A percentile compares a stretch with the other conserved stretches of the same genome.
phyloP scores from a whole-genome alignment of 129 eudicot species.

The Rutidosis leptorrhynchoides region DNA sequence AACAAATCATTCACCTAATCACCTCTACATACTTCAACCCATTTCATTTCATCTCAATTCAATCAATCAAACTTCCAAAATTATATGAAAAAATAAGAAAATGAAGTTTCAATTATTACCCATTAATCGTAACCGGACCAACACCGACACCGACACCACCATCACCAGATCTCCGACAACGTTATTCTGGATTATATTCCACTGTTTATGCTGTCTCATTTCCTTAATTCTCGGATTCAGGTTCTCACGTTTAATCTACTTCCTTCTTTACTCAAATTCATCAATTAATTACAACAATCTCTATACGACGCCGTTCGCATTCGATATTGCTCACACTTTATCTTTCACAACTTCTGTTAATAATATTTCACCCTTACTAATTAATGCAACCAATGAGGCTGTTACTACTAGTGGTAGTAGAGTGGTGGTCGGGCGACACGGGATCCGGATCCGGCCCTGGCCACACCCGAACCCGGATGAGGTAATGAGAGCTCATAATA shows the following conservation, averaged over 20 bases:
- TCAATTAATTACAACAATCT: slow-evolving; percentile 23
- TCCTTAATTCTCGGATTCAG: slow-evolving; percentile 70
- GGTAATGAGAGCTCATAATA: slow-evolving; percentile 68
- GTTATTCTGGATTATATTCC: slow-evolving; percentile 53
- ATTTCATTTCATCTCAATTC: not conserved
- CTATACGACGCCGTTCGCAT: slow-evolving; percentile 26
- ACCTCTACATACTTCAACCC: slow-evolving; percentile 17
- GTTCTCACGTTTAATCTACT: slow-evolving; percentile 63
- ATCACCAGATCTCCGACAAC: slow-evolving; percentile 45
- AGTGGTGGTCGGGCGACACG: slow-evolving; percentile 86
- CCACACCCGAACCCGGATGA: slow-evolving; percentile 84
- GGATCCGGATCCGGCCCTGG: slow-evolving; percentile 81
- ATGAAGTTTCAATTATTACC: slow-evolving; percentile 63
- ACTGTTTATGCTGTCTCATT: slow-evolving; percentile 60
- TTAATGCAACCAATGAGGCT: slow-evolving; percentile 10
- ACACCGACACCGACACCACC: slow-evolving; percentile 24
- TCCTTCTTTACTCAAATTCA: slow-evolving; percentile 45
- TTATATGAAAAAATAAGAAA: not conserved
- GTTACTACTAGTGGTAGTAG: slow-evolving; percentile 30
- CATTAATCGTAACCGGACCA: slow-evolving; percentile 48
- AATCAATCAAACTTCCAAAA: not conserved
- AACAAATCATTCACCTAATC: slow-evolving; percentile 11
- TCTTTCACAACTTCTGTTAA: slow-evolving; percentile 24
- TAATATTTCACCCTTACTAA: not conserved
- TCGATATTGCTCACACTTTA: slow-evolving; percentile 24